Evolutionary conservation across 257 asterid species (phyloP).

Genomic region (Solanum pimpinellifolium): DNA sequence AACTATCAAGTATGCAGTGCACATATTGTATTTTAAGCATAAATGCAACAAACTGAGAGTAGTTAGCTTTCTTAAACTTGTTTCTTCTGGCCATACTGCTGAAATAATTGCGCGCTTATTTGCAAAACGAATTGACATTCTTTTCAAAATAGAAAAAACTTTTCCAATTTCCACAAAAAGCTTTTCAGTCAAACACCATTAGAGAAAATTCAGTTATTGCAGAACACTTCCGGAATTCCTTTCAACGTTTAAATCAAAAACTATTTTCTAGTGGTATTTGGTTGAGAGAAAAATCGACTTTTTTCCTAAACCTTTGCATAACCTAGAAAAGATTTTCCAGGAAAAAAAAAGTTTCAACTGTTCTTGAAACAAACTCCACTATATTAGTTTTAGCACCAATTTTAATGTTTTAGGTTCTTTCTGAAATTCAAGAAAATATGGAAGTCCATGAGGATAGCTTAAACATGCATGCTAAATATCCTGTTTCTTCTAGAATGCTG

Average conservation of each 20-base stretch:
- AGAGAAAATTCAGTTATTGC: background rate
- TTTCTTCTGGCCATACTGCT: background rate
- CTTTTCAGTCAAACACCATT: background rate
- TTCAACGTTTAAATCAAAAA: background rate
- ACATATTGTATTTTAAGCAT: background rate
- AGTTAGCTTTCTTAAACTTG: background rate
- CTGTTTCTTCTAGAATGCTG: background rate
- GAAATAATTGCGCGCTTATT: background rate
- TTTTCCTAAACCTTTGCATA: background rate
- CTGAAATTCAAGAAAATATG: background rate
- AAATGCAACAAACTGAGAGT: background rate
- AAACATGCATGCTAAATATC: background rate
- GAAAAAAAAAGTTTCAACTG: background rate
- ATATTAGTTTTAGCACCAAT: background rate
- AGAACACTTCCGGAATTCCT: background rate
- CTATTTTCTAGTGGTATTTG: background rate
- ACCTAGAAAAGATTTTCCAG: background rate
- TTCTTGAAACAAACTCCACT: background rate
- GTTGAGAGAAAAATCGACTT: background rate
- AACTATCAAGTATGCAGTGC: background rate
- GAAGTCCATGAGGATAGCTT: background rate
- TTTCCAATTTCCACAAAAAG: background rate
- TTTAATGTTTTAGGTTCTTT: background rate
- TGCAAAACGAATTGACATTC: background rate
- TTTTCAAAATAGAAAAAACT: background rate